Conservation (phyloP, 345 rosid genomes). For the Abelmoschus esculentus region DNA sequence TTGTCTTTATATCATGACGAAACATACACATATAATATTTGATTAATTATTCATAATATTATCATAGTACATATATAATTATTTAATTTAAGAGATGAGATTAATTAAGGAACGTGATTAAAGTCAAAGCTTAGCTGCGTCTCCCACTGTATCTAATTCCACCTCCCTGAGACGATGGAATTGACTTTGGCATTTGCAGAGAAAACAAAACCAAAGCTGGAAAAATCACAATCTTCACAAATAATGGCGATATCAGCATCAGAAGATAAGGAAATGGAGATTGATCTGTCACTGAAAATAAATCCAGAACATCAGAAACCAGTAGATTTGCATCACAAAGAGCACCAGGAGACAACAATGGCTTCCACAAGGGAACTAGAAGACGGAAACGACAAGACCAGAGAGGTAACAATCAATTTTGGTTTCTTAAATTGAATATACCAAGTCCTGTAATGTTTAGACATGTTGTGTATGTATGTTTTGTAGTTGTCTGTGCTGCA, state of each 20-base stretch:
- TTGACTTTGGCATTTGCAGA: conserved; percentile 41
- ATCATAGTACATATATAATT: background rate
- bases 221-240: background rate
- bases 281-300: conserved; percentile 43
- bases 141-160: conserved; percentile 26
- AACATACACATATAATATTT: too few species aligned
- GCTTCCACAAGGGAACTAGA: conserved; percentile 7
- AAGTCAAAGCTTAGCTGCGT: conserved; percentile 49
- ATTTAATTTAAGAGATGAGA: conserved; percentile 10
- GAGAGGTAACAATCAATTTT: conserved; percentile 20
- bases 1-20: too few species aligned
- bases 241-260: background rate
- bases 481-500: conserved; percentile 35
- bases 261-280: conserved; percentile 21
- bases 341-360: background rate
- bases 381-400: conserved; percentile 9
- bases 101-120: conserved; percentile 19
- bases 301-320: background rate
- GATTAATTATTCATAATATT: too few species aligned
- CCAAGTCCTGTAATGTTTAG: too few species aligned
- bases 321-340: background rate
- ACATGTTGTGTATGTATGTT: background rate
- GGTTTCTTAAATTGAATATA: background rate
- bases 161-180: conserved; percentile 29
- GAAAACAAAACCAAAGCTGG: background rate